Conservation (phyloP, 78 protist species). For the Acrasis kona region DNA sequence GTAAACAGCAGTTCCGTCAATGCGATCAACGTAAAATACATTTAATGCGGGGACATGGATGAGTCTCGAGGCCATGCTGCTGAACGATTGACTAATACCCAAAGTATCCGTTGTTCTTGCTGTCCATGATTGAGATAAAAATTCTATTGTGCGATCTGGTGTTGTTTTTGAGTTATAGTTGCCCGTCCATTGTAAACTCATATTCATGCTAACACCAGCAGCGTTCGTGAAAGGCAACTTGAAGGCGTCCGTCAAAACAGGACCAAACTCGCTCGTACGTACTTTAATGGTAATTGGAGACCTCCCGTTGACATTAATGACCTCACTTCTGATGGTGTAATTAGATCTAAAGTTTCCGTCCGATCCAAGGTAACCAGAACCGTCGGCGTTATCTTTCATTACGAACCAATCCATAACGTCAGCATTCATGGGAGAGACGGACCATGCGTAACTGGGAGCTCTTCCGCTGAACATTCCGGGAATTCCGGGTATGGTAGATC, state of each 20-base stretch:
- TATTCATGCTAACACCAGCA: neutral
- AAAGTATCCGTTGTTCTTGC: neutral
- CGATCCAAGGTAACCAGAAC: too few relatives aligned
- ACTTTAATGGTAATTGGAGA: neutral
- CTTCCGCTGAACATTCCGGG: neutral
- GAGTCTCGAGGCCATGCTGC: neutral
- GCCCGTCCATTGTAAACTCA: neutral
- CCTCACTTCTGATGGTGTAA: neutral
- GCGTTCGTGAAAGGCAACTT: neutral
- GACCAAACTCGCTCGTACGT: neutral
- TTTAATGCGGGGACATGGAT: neutral
- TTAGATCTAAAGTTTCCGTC: neutral
- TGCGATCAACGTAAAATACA: neutral
- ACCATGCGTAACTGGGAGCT: neutral
- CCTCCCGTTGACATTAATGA: neutral
- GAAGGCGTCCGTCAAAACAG: neutral
- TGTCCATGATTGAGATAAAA: neutral
- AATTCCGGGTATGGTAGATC: neutral
- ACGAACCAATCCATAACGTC: neutral
- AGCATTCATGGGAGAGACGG: neutral
- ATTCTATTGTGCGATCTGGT: neutral
- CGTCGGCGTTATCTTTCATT: too few relatives aligned
- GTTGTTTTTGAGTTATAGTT: too few relatives aligned
- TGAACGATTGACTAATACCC: too few relatives aligned
- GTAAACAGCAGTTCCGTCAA: neutral